Percentiles rank a stretch among this genome's conserved stretches.
These are phyloP conservation scores for Eucalyptus tenuipes DNA, from an alignment of 345 rosid genomes.

Conservation along the genomic window DNA sequence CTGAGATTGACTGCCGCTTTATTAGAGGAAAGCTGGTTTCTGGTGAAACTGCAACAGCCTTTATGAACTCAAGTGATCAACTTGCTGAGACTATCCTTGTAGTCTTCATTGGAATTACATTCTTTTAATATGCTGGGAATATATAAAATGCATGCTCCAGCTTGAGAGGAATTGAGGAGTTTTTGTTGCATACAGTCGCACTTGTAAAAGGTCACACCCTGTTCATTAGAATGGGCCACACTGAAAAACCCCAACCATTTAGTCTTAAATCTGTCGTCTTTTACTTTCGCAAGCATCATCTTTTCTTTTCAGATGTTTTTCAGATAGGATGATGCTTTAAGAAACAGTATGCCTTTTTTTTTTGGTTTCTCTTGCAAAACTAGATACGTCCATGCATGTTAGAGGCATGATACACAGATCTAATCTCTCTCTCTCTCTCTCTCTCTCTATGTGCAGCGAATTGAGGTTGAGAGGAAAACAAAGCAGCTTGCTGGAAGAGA, in stretches of 20 bases:
- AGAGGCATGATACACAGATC: not conserved
- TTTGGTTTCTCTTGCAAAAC: not conserved
- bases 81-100: not conserved
- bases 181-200: not conserved
- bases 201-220: not conserved
- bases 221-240: not conserved
- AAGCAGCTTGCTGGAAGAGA: slow-evolving; percentile 54
- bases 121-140: not conserved
- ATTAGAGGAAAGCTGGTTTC: not conserved
- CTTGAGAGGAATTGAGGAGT: not conserved
- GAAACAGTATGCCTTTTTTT: not conserved
- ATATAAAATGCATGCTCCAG: not conserved
- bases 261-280: not conserved
- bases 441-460: slow-evolving; percentile 32
- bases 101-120: not conserved
- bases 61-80: not conserved
- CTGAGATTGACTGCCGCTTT: not conserved
- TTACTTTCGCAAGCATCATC: not conserved
- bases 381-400: slow-evolving; percentile 34
- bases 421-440: not conserved
- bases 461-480: slow-evolving; percentile 74
- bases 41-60: not conserved
- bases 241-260: not conserved
- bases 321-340: not conserved
- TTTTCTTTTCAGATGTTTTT: not conserved